Evolutionary conservation across 768 basidiomycete genomes (phyloP), one percentile per base, ranked within the genome.

Genomic region (Boletus rufocinnamomeus): DNA sequence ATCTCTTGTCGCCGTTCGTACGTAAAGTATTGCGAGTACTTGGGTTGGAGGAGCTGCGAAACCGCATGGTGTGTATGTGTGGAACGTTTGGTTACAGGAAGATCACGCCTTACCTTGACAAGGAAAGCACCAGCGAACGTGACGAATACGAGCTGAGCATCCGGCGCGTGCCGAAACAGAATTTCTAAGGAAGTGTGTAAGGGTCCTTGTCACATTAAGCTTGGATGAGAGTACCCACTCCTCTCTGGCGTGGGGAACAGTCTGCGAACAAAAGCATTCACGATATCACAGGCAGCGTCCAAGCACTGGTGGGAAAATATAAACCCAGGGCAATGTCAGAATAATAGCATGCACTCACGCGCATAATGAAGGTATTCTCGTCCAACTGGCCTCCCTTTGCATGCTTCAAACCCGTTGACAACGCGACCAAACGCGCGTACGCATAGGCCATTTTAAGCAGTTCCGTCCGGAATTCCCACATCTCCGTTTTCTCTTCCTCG

Each of bases 101-200:
- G 21, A 27, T 38, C 10, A 40, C 28, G 13, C 16, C 73, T 50
- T 67, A 86, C 88, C 79, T 93, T 93, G 62, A 94, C 81, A 17
- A 94, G 77, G 77, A 93, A 93, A 2, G 91, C 86, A 10, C 86
- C 84, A 11, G 91, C 91, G 61, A 92, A 93, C 0, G 87, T 89
- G 27, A 86, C 80, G 63, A 93, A 91, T 11, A 93, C 85, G 59
- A 84, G 86, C 62, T 92, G 87, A 1, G 87, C 85, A 67, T 91
- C 90, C 2, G 91, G 89, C 0, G 89, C 91, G 66, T 89, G 87
- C 4, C 86, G 81, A 52, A 87, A 79, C 60, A 81, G 86, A 28
- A 78, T 74, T 49, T 77, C 84, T 85, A 70, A 23, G 57, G 45
- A 43, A 34, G 48, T 19, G 38, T 61, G 19, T 63, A 51, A 61